phyloP scores from a whole-genome alignment of 768 basidiomycete genomes.

The Hypsizygus marmoreus region DNA sequence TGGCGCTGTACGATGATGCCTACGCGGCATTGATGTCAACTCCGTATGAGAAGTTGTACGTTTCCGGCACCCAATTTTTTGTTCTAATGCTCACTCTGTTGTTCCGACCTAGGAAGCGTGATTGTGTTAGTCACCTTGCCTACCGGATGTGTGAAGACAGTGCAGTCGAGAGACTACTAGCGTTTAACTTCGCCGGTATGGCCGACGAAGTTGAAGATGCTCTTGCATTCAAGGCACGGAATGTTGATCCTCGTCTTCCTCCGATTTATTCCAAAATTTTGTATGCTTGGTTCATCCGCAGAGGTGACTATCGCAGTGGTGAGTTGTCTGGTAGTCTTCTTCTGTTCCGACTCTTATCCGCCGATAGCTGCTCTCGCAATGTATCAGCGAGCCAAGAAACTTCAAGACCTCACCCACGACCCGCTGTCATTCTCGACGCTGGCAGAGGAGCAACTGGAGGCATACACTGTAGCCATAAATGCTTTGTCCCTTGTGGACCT shows the following conservation, averaged over 20 bases:
- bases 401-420: slow-evolving; percentile 58
- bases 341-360: slow-evolving; percentile 11
- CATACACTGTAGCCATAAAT: slow-evolving; percentile 86
- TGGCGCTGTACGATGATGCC: slow-evolving; percentile 83
- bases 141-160: slow-evolving; percentile 92
- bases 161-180: slow-evolving; percentile 74
- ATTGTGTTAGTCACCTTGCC: slow-evolving; percentile 79
- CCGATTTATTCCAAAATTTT: slow-evolving; percentile 90
- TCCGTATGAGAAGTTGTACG: slow-evolving; percentile 81
- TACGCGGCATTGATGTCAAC: slow-evolving; percentile 76
- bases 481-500: slow-evolving; percentile 80
- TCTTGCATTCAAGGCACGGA: slow-evolving; percentile 90
- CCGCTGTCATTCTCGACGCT: slow-evolving; percentile 39
- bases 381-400: slow-evolving; percentile 87
- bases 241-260: slow-evolving; percentile 82
- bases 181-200: slow-evolving; percentile 83
- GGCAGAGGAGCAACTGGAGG: slow-evolving; percentile 74
- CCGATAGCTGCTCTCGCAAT: slow-evolving; percentile 81
- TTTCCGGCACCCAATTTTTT: too few relatives aligned
- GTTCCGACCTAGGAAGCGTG: slow-evolving; percentile 62
- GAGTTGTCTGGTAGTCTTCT: slow-evolving; percentile 29
- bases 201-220: slow-evolving; percentile 86
- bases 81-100: slow-evolving; percentile 2
- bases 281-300: slow-evolving; percentile 89
- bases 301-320: slow-evolving; percentile 94